phyloP scores from a whole-genome alignment of 1,139 yeast species.

The Suhomyces wounanorum region DNA sequence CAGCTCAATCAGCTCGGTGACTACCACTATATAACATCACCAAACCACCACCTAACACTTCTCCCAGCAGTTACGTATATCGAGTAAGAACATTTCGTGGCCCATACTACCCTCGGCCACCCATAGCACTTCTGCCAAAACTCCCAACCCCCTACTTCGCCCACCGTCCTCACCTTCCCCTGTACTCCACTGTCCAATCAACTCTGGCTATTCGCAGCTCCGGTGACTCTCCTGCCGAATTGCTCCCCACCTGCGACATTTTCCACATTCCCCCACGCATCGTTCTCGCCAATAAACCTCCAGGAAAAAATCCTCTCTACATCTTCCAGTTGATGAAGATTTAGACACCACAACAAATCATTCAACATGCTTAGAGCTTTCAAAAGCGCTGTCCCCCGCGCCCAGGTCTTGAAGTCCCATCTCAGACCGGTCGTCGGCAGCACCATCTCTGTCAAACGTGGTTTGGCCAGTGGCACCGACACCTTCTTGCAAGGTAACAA shows the following conservation, averaged over 20 bases:
- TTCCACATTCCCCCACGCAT: conserved; percentile 2
- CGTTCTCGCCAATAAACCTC: conserved; percentile 5
- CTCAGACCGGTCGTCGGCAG: conserved; percentile 7
- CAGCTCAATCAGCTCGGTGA: background rate
- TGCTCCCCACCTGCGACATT: conserved; percentile 2
- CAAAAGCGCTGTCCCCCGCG: conserved; percentile 42
- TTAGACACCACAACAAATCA: conserved; percentile 4
- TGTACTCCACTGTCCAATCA: background rate
- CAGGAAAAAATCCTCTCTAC: conserved; percentile 4
- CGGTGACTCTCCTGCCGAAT: background rate
- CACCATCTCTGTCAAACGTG: conserved; percentile 18
- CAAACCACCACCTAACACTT: background rate
- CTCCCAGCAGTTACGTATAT: too few species aligned
- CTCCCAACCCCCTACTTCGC: background rate
- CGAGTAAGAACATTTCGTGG: too few species aligned
- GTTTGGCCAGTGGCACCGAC: conserved; percentile 59
- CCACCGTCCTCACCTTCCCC: background rate
- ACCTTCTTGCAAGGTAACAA: conserved; percentile 81
- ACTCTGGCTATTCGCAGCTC: background rate
- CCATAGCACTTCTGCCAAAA: background rate
- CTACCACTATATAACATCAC: background rate
- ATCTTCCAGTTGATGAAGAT: conserved; percentile 14
- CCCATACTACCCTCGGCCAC: too few species aligned
- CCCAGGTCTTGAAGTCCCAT: conserved; percentile 25
- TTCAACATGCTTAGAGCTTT: conserved; percentile 47